Base-by-base conservation (phyloP, 805 yeast genomes). In the Tetrapisispora pingtungensis region DNA sequence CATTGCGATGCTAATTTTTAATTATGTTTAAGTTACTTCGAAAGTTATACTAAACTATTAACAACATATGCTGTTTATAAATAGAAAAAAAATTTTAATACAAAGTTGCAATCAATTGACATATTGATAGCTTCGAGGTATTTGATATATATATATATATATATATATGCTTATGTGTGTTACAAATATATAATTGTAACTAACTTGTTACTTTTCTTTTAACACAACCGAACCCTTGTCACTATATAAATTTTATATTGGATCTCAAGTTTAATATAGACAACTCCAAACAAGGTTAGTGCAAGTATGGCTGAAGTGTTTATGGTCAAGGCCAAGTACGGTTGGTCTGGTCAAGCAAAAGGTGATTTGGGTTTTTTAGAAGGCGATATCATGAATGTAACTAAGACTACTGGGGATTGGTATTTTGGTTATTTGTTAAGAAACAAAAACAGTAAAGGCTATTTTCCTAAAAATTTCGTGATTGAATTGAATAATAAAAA, bases 291-390 rank as follows among this genome's bases (percentile, higher is more conserved):
- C n/a, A n/a, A n/a, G n/a, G n/a, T n/a, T n/a, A n/a, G n/a, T n/a
- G n/a, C n/a, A n/a, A n/a, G n/a, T n/a, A 12, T 20, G 24, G 12
- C 17, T 3, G 28, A 75, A 15, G 94, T 94, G 4, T 85, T 85
- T 62, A 72, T 73, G 57, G 95, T 82, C 28, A 77, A 76, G 57
- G 93, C 98, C 10, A 75, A 75, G 33, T 90, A 84, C 59, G 86
- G 96, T 20, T 89, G 96, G 96, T 81, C 96, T 18, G 97, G 96
- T 14, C 88, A 87, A 56, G 78, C 84, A 55, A 84, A 80, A 44
- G 83, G 84, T 38, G 97, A 93, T 58, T 70, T 93, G 36, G 97
- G 97, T 0, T 93, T 93, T 60, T 74, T 89, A 18, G 97, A 93
- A 65, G 95, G 94, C 41, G 97, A 93, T 58, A 68, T 85, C 41